Base-by-base conservation (phyloP, 768 basidiomycete genomes). In the Cytidiella melzeri region DNA sequence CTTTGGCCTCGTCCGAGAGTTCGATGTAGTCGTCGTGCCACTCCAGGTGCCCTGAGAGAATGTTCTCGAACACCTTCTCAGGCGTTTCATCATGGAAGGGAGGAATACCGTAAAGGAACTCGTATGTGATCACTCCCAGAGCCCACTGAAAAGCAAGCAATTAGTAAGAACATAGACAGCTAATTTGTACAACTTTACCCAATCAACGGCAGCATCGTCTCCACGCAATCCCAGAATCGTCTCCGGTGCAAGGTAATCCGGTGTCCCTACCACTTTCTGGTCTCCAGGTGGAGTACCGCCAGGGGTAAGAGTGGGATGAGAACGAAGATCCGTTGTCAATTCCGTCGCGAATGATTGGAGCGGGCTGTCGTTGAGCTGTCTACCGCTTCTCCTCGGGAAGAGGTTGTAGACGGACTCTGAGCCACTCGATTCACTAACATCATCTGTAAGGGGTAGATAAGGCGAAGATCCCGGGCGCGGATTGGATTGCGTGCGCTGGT, bases 11-110 rank as follows among this genome's bases (percentile, higher is more conserved):
- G 11, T 79, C 75, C 12, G 91, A 90, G 57, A 83, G 82, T 48
- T 93, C 90, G 15, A 93, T 71, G 74, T 85, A 91, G 38, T 95
- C 92, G 57, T 96, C 92, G 64, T 96, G 89, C 94, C 94, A 99
- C 52, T 95, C 86, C 61, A 98, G 78, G 25, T 87, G 83, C 4
- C 93, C 85, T 10, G 95, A 96, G 19, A 98, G 76, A 61, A 98
- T 97, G 63, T 98, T 98, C 69, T 96, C 94, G 60, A 99, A 98
- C 3, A 99, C 94, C 68, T 88, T 90, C 65, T 96, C 93, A 0
- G 96, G 95, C 6, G 90, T 89, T 52, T 97, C 93, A 42, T 91
- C 95, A 61, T 98, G 92, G 77, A 99, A 99, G 2, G 96, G 96
- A 23, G 96, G 96, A 27, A 93, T 81, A 3, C 96, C 94, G 56